Evolutionary conservation across 140 eudicot species (phyloP), one percentile per base, ranked within the genome.

Genomic region (Oenanthe javanica): DNA sequence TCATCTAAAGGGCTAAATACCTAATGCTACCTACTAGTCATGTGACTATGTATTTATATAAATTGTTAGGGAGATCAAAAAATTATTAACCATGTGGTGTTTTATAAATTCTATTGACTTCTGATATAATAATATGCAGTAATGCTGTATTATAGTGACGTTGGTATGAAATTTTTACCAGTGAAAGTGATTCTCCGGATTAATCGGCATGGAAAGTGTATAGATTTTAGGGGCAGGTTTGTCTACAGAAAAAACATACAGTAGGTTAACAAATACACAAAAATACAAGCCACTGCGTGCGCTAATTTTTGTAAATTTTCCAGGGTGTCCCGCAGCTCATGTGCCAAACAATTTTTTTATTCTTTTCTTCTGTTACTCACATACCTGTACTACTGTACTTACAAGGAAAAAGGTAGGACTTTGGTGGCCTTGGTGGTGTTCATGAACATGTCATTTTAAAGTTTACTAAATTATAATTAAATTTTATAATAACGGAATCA

Each of bases 161-260:
- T 9, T 38, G 16, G 50, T n/a, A 11, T 19, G 27, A 61, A 25
- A 14, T 67, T 13, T 13, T 14, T 15, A 19, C 50, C 38, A 27
- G 19, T 19, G 27, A 61, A 25, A 14, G 15, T 67, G 13, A 40
- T 1, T 66, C 27, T 40, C 86, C 86, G 81, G 81, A 76, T 79
- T 82, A 31, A 61, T 47, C 89, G 89, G 82, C 84, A 48, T 11
- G 49, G 43, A 9, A 76, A 57, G 21, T 12, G 84, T 75, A 11
- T 52, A 64, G 57, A 59, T 76, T 31, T 72, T 52, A 64, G 84
- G 87, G 88, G 88, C 49, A 86, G 82, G 75, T 87, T 87, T 87
- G 84, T 84, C 87, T 52, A 4, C 59, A 52, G 59, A 52, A 52
- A 52, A 52, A 15, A 42, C 45, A 42, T 42, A 42, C 45, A 42